Base-by-base conservation (phyloP, 129 eudicot genomes). In the Rutidosis leptorrhynchoides region DNA sequence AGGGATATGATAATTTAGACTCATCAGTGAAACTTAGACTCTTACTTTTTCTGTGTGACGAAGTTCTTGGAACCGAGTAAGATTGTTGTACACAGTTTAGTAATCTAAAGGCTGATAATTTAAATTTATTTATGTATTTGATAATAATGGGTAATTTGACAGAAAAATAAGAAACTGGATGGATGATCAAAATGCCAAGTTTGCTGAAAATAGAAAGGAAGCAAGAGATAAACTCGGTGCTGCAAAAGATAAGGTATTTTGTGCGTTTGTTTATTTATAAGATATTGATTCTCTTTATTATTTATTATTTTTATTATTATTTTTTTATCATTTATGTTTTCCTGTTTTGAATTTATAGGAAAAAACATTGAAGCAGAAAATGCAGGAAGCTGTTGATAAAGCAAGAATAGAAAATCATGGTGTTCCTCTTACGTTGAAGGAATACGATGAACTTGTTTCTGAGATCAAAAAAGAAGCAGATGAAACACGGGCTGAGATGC, bases 111-210 rank as follows among this genome's bases (percentile, higher is more conserved):
- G 19, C 27, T 67, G 3, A 46, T 53, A 14, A 35, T 67, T 42
- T 62, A 33, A 62, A 29, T 1, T 32, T 33, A 58, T 68, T 58
- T 22, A 32, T 48, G 23, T 6, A 21, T 53, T 62, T 25, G 24
- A 58, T 48, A 24, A 30, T 32, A n/a, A n/a, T 76, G 64, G 54
- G 37, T 11, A 46, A 16, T 15, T 60, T 17, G 46, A 33, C 79
- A 93, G 96, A 56, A 83, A 77, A 80, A 5, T 89, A 73, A 84
- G 99, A 78, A 76, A 30, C 15, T 93, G 96, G 95, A 84, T 90
- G 11, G 85, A 84, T 12, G 79, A 82, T 5, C 81, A 83, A 68
- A 82, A 76, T 69, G 62, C 45, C 24, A 82, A 75, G 65, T 58
- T 74, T 80, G 83, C 71, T 58, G 83, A 75, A 77, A 80, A 67